Evolutionary conservation across 805 yeast species (phyloP), one percentile per base, ranked within the genome.

Genomic region (Spathaspora girioi): DNA sequence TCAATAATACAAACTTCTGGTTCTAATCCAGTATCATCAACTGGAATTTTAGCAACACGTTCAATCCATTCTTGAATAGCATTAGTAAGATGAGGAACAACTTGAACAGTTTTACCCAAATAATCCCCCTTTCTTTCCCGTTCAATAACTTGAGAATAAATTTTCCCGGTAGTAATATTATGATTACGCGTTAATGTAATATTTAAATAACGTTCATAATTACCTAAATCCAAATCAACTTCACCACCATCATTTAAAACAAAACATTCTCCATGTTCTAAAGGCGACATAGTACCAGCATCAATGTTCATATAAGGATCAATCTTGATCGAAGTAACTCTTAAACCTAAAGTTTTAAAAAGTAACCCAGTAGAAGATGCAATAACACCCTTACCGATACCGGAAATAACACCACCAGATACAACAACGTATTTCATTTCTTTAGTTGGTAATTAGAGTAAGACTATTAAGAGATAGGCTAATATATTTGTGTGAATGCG

Each of bases 21-120:
- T 63, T 84, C 87, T 67, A 84, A 77, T 50, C 94, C 96, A 38
- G 92, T 80, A 52, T 82, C 78, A 69, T 94, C 99, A 54, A 94
- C 99, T 15, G 99, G 97, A 53, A 93, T 80, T 59, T 78, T 82
- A 43, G 97, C 81, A 46, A 94, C 98, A 55, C 88, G 79, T 77
- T 94, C 98, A 60, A 94, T 87, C 99, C 99, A 94, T 58, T 92
- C 97, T 76, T 94, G 99, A 66, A 94, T 94, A 27, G 97, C 97
- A 61, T 87, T 89, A 57, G 99, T 94, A 59, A 94, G 80, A 69
- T 94, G 99, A 43, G 99, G 99, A 61, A 94, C 99, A 60, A 94
- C 96, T 76, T 94, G 99, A 47, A 94, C 99, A n/a, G 99, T 94
- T 67, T 94, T 94, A 62, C 99, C 99, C 64, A 94, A 79, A 65